A percentile compares a stretch with the other conserved stretches of the same genome.
Conservation (phyloP, 2,329 filamentous ascomycete species). For the Cercospora brassicicola region DNA sequence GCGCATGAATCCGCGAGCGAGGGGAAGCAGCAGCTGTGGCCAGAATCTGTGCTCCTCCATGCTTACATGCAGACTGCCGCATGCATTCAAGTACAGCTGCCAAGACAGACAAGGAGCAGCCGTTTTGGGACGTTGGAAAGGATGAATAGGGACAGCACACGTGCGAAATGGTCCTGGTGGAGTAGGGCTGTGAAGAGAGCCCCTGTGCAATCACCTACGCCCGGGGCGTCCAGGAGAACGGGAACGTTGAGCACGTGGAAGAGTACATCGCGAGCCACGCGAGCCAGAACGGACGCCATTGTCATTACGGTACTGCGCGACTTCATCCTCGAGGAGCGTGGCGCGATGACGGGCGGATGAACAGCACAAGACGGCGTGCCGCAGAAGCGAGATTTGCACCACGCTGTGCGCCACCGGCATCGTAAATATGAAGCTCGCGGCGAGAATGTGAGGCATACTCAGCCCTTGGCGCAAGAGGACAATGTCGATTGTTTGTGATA, state of each 20-base stretch:
- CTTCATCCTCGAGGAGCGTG: not conserved
- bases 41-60: not conserved
- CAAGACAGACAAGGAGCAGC: not conserved
- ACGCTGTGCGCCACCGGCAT: not conserved
- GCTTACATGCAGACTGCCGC: not conserved
- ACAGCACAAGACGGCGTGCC: not conserved
- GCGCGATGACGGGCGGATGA: not conserved
- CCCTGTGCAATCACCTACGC: not conserved
- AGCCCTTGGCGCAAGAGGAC: constrained; percentile 1
- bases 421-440: not conserved
- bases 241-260: not conserved
- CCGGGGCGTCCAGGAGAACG: not conserved
- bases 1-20: not conserved
- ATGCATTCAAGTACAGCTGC: not conserved
- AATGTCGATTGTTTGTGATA: not conserved
- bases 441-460: constrained; percentile 1
- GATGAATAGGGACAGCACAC: not conserved
- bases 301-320: not conserved
- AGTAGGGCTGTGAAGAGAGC: not conserved
- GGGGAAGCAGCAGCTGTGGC: not conserved
- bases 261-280: not conserved
- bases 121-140: not conserved
- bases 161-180: not conserved
- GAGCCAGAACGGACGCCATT: not conserved
- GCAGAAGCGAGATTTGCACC: constrained; percentile 12